phyloP scores from a whole-genome alignment of 202 grass and related monocot species.

The Zizania palustris region DNA sequence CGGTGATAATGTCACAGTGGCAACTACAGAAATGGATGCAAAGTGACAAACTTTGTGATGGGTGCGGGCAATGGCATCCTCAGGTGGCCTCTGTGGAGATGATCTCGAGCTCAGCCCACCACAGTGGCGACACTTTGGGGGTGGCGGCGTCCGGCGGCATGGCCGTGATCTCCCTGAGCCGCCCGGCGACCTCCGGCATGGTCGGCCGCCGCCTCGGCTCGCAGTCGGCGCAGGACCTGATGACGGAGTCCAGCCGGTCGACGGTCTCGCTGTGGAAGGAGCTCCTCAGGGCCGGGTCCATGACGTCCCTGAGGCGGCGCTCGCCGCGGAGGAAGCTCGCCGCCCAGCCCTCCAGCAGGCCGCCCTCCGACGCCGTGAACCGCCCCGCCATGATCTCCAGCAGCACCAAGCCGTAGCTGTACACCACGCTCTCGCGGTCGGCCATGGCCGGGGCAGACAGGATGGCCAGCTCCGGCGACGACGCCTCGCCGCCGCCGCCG shows the following conservation, averaged over 20 bases:
- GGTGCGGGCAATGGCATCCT: background rate
- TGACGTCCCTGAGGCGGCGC: constrained; percentile 57
- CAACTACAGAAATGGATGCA: background rate
- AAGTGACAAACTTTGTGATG: background rate
- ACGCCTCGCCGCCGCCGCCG: background rate
- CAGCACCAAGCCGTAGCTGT: constrained; percentile 77
- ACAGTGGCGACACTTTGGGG: constrained; percentile 74
- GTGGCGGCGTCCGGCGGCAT: constrained; percentile 73
- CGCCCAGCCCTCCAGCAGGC: constrained; percentile 57
- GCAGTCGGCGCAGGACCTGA: constrained; percentile 56
- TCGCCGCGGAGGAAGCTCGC: constrained; percentile 50
- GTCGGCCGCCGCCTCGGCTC: constrained; percentile 50
- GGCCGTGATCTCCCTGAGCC: constrained; percentile 69
- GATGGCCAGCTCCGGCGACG: constrained; percentile 13
- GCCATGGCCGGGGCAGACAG: constrained; percentile 16
- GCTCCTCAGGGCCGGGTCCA: constrained; percentile 51
- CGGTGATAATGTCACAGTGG: no score
- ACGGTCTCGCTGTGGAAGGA: constrained; percentile 48
- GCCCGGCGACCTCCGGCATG: constrained; percentile 62
- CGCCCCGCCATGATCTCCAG: constrained; percentile 69
- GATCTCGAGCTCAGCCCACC: constrained; percentile 90
- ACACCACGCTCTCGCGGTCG: constrained; percentile 60
- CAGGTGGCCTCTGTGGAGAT: constrained; percentile 59
- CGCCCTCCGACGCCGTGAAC: constrained; percentile 54
- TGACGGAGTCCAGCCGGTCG: constrained; percentile 49